phyloP scores from a whole-genome alignment of 1,139 yeast species.

The Scheffersomyces titani region DNA sequence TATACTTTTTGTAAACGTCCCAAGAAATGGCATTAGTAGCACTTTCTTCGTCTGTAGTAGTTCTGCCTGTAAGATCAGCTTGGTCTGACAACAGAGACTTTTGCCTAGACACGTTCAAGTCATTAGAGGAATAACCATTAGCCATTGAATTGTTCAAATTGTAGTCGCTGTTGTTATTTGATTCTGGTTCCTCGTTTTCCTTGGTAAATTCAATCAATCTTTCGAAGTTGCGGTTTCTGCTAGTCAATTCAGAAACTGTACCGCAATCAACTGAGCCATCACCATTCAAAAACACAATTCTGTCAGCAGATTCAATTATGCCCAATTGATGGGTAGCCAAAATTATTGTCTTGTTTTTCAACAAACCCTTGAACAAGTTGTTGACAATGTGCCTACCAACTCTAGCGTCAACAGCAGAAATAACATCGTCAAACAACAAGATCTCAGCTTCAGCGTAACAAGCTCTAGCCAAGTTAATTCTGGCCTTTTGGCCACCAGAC shows the following conservation, averaged over 20 bases:
- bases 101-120: slow-evolving; percentile 6
- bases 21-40: slow-evolving; percentile 37
- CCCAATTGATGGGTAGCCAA: slow-evolving; percentile 44
- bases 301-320: slow-evolving; percentile 33
- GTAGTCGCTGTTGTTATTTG: slow-evolving; percentile 7
- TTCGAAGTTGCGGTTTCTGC: slow-evolving; percentile 25
- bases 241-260: slow-evolving; percentile 26
- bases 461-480: slow-evolving; percentile 46
- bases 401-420: slow-evolving; percentile 43
- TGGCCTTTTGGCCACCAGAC: slow-evolving; percentile 47
- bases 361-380: slow-evolving; percentile 32
- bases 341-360: slow-evolving; percentile 30
- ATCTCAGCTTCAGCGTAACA: slow-evolving; percentile 35
- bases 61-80: slow-evolving; percentile 19
- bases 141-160: slow-evolving; percentile 5
- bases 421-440: slow-evolving; percentile 42
- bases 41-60: slow-evolving; percentile 38
- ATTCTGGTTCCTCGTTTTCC: slow-evolving; percentile 12
- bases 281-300: slow-evolving; percentile 33
- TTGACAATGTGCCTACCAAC: slow-evolving; percentile 41
- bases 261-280: slow-evolving; percentile 39
- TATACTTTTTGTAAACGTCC: slow-evolving; percentile 44
- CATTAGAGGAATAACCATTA: slow-evolving; percentile 3
- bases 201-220: slow-evolving; percentile 28
- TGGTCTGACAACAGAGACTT: slow-evolving; percentile 5